Evolutionary conservation across 148 eudicot genomes (phyloP).

Genomic region (Pouteria glomerata): DNA sequence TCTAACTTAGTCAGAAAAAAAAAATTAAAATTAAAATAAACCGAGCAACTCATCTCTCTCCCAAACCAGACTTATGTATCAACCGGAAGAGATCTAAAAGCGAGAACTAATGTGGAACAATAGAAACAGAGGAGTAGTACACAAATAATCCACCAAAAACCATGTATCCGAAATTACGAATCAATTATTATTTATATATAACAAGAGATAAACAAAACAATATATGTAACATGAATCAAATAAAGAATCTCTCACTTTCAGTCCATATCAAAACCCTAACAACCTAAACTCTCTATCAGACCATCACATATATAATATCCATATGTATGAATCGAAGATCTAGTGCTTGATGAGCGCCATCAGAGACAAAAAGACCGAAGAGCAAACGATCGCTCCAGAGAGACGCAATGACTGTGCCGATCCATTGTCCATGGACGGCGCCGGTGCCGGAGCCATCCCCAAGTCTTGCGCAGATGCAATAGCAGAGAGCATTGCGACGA

Average conservation of each 20-base stretch:
- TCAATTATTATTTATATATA: too few relatives aligned
- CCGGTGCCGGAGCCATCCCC: background rate
- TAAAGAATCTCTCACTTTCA: background rate
- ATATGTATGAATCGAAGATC: background rate
- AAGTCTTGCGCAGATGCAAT: slow-evolving; percentile 13
- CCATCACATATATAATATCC: background rate
- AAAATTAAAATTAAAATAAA: too few relatives aligned
- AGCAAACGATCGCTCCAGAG: slow-evolving; percentile 11
- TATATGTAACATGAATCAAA: too few relatives aligned
- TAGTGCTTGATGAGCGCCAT: slow-evolving; percentile 15
- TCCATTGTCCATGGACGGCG: slow-evolving; percentile 1
- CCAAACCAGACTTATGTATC: too few relatives aligned
- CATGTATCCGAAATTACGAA: too few relatives aligned
- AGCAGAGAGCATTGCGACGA: background rate
- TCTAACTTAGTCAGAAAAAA: too few relatives aligned
- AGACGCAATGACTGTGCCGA: slow-evolving; percentile 16
- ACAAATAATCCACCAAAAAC: background rate
- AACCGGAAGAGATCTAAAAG: background rate
- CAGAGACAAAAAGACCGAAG: slow-evolving; percentile 17
- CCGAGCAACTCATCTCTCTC: too few relatives aligned
- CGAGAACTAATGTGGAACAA: background rate
- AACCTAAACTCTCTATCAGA: background rate
- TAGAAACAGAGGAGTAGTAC: too few relatives aligned
- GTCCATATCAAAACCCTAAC: background rate
- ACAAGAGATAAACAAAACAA: background rate